phyloP scores from a whole-genome alignment of 164 flowering plant genomes.

The grape (Vitis vinifera) region ASM3070453v1 NC_081818.1:9248001-9248500 shows the following conservation, averaged over 20 bases:
- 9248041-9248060: too few relatives aligned
- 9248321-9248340: slow-evolving; percentile 14
- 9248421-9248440: slow-evolving; percentile 11
- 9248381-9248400: neutral
- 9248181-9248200: neutral
- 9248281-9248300: slow-evolving; percentile 15
- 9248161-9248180: neutral
- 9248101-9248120: too few relatives aligned
- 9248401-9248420: slow-evolving; percentile 4
- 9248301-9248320: slow-evolving; percentile 7
- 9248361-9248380: slow-evolving; percentile 2
- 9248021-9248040: too few relatives aligned
- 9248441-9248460: slow-evolving; percentile 7
- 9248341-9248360: neutral
- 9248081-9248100: too few relatives aligned
- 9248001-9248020: too few relatives aligned
- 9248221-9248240: neutral
- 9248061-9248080: too few relatives aligned
- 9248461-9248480: slow-evolving; percentile 17
- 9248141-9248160: too few relatives aligned
- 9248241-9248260: neutral
- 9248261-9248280: slow-evolving; percentile 29
- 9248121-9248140: too few relatives aligned
- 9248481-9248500: neutral
- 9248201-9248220: neutral